Evolutionary conservation across 345 rosid genomes (phyloP).

Genomic region (Citrus sp.): DNA sequence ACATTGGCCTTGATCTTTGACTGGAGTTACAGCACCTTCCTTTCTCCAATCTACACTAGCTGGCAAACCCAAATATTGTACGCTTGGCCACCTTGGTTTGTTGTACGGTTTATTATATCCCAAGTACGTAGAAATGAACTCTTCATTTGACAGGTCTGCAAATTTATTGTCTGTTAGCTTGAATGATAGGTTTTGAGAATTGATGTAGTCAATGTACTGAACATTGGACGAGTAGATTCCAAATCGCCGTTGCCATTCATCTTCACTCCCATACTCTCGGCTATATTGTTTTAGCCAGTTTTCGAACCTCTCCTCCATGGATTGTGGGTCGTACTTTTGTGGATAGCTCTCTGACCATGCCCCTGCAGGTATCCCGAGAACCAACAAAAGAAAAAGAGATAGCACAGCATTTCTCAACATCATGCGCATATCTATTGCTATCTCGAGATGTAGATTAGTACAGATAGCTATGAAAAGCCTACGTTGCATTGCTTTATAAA

Average conservation of each 20-base stretch:
- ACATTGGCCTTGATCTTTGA: slow-evolving; percentile 82
- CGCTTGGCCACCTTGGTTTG: neutral
- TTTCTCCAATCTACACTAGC: slow-evolving; percentile 69
- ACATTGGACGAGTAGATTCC: slow-evolving; percentile 65
- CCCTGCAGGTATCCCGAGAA: slow-evolving; percentile 29
- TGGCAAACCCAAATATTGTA: slow-evolving; percentile 22
- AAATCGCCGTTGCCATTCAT: slow-evolving; percentile 54
- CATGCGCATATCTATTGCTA: slow-evolving; percentile 21
- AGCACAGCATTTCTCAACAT: slow-evolving; percentile 21
- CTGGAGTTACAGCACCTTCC: slow-evolving; percentile 72
- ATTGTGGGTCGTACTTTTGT: slow-evolving; percentile 17
- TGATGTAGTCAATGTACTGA: slow-evolving; percentile 57
- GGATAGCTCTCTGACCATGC: slow-evolving; percentile 12
- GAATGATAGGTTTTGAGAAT: slow-evolving; percentile 56
- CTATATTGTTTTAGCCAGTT: slow-evolving; percentile 46
- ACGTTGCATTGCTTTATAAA: neutral
- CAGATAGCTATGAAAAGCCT: neutral
- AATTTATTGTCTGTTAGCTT: slow-evolving; percentile 70
- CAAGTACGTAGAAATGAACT: slow-evolving; percentile 50
- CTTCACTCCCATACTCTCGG: slow-evolving; percentile 31
- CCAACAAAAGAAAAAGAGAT: slow-evolving; percentile 18
- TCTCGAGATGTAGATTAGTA: neutral
- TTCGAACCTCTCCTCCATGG: slow-evolving; percentile 45
- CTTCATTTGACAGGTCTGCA: slow-evolving; percentile 77
- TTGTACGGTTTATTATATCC: slow-evolving; percentile 28